Evolutionary conservation across 2,329 filamentous ascomycete genomes (phyloP), one percentile per base, ranked within the genome.

Genomic region (Sporothrix humicola): DNA sequence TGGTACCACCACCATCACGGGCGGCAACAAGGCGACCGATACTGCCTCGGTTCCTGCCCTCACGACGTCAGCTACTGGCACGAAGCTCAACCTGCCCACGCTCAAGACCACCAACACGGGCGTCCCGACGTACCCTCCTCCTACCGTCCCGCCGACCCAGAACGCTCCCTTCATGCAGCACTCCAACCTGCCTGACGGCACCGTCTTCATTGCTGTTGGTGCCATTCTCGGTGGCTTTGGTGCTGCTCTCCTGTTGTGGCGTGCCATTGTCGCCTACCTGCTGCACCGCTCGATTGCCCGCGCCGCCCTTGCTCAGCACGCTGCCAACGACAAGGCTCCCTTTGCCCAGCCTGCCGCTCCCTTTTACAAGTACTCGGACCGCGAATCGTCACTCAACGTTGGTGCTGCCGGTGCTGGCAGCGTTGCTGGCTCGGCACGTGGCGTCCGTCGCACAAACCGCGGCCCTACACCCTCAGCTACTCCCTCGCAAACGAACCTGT

Each of bases 201-300:
- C 95, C 3, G 92, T 99, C 74, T 99, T 99, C 84, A 99, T 99
- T 78, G 92, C 91, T 26, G 96, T 98, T 0, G 96, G 96, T 63
- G 92, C 94, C 37, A 91, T 94, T 42, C 88, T 99, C 7, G 96
- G 93, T 17, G 91, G 94, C 77, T 89, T 98, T 76, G 93, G 90
- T 12, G 85, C 94, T 9, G 90, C 90, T n/a, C 89, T 98, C 61
- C 86, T 99, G 13, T 86, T 92, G 73, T 99, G 96, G 96, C 93
- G 95, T 75, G 91, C 87, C 69, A 88, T 98, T 73, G 90, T 98
- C 74, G 94, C 93, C 74, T 97, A 94, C 88, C 92, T 95, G 58
- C 89, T 99, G 74, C 95, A 98, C 82, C 93, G 95, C 74, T 96
- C 93, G 50, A 95, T 98, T 74, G 92, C 93, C 80, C 92, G 91